A percentile compares a stretch with the other conserved stretches of the same genome.
phyloP scores from a whole-genome alignment of 1,139 yeast species.

The Geotrichum reessii region DNA sequence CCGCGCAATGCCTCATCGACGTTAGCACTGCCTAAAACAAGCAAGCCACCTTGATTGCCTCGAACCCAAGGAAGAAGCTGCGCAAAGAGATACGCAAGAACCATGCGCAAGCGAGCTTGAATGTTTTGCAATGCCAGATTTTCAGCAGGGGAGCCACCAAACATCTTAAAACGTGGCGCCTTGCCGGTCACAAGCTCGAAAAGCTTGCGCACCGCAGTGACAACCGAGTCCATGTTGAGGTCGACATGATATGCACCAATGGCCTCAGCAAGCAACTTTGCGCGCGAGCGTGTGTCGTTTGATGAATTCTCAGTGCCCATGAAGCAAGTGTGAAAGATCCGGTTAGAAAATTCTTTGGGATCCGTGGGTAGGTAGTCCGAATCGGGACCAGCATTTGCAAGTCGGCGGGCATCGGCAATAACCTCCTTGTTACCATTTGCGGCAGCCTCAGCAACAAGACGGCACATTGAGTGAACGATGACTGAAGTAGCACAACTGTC shows the following conservation, averaged over 20 bases:
- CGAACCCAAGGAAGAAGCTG: constrained; percentile 94
- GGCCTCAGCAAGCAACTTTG: constrained; percentile 65
- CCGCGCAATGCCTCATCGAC: constrained; percentile 98
- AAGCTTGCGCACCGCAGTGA: constrained; percentile 62
- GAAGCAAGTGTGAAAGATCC: constrained; percentile 79
- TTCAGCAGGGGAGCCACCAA: constrained; percentile 90
- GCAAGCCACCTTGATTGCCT: constrained; percentile 65
- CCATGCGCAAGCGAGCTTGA: constrained; percentile 95
- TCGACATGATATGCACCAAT: constrained; percentile 90
- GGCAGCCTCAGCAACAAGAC: constrained; percentile 66
- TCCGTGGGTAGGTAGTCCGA: constrained; percentile 59
- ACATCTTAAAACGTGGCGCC: constrained; percentile 77
- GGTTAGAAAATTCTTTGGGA: constrained; percentile 69
- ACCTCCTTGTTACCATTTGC: constrained; percentile 67
- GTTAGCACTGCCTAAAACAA: constrained; percentile 92
- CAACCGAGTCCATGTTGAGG: constrained; percentile 83
- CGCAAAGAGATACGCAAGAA: constrained; percentile 84
- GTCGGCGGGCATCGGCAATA: constrained; percentile 59
- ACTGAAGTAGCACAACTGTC: constrained; percentile 97
- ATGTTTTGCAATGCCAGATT: constrained; percentile 91
- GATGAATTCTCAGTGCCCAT: constrained; percentile 97
- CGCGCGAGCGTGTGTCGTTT: constrained; percentile 73
- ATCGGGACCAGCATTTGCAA: constrained; percentile 47
- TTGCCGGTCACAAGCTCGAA: constrained; percentile 90
- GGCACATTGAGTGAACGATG: constrained; percentile 90